Conservation (phyloP, 768 basidiomycete genomes). For the Omphalotus guepiniiformis region DNA sequence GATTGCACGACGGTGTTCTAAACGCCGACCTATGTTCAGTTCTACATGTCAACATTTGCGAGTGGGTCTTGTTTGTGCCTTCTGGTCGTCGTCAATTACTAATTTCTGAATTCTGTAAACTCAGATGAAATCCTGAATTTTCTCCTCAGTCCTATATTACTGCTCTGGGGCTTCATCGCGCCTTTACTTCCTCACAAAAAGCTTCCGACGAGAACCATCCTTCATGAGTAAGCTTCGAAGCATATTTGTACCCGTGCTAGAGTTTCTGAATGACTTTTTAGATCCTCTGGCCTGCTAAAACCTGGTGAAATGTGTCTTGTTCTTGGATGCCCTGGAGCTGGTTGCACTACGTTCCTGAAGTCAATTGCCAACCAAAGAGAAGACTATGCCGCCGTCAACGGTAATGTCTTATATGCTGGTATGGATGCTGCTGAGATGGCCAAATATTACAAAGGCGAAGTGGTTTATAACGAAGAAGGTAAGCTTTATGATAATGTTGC, state of each 20-base stretch:
- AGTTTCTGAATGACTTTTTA: constrained; percentile 18
- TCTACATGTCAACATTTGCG: constrained; percentile 57
- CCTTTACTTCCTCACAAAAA: constrained; percentile 34
- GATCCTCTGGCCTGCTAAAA: constrained; percentile 65
- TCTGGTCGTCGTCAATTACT: not conserved
- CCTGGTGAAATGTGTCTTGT: constrained; percentile 87
- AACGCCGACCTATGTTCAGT: constrained; percentile 25
- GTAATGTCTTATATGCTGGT: constrained; percentile 80
- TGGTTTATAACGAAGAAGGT: constrained; percentile 78
- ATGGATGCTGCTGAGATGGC: constrained; percentile 73
- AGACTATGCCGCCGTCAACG: constrained; percentile 58
- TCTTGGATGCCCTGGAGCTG: constrained; percentile 77
- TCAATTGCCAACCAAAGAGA: constrained; percentile 71
- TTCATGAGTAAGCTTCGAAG: constrained; percentile 45
- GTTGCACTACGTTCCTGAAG: constrained; percentile 86
- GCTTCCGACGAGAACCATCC: constrained; percentile 44
- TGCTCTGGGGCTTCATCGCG: constrained; percentile 39
- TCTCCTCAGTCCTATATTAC: constrained; percentile 47
- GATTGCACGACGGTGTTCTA: not conserved
- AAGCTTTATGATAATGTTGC: not conserved
- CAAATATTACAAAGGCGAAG: constrained; percentile 74
- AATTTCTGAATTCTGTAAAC: not conserved
- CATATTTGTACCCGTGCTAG: not conserved
- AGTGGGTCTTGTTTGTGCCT: constrained; percentile 38
- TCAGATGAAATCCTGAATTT: constrained; percentile 51